Evolutionary conservation across 2,329 filamentous ascomycete species (phyloP).

Genomic region (Alternaria sp.): DNA sequence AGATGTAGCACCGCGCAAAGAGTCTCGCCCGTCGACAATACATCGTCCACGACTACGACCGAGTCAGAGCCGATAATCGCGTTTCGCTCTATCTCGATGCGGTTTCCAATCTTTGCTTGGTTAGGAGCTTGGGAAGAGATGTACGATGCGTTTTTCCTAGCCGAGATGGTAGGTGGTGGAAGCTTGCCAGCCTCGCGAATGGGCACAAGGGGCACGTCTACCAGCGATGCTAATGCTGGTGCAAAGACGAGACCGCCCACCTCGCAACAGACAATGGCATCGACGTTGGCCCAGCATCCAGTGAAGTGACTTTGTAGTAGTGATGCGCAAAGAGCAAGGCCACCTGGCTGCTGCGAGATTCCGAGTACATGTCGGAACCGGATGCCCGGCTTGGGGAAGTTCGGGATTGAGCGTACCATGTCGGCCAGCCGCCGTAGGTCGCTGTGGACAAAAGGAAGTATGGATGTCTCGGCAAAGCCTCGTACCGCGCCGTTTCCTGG

Average conservation of each 20-base stretch:
- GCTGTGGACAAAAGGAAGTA: slow-evolving; percentile 57
- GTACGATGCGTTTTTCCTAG: slow-evolving; percentile 57
- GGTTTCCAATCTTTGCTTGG: slow-evolving; percentile 32
- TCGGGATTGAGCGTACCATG: slow-evolving; percentile 58
- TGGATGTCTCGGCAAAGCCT: slow-evolving; percentile 50
- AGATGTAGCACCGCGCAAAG: slow-evolving; percentile 61
- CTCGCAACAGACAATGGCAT: slow-evolving; percentile 61
- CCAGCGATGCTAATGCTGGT: slow-evolving; percentile 54
- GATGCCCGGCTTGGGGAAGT: slow-evolving; percentile 61
- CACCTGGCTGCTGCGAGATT: slow-evolving; percentile 60
- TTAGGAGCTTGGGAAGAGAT: slow-evolving; percentile 56
- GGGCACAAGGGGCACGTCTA: slow-evolving; percentile 55
- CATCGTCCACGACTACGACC: slow-evolving; percentile 67
- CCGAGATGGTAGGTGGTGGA: slow-evolving; percentile 61
- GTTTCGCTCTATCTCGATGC: slow-evolving; percentile 59
- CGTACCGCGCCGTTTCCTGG: slow-evolving; percentile 49
- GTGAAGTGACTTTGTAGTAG: slow-evolving; percentile 57
- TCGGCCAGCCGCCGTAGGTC: slow-evolving; percentile 55
- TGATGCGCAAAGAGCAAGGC: slow-evolving; percentile 59
- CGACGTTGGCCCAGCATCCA: slow-evolving; percentile 56
- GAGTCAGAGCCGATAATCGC: slow-evolving; percentile 48
- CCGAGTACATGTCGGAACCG: slow-evolving; percentile 65
- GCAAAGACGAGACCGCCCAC: slow-evolving; percentile 64
- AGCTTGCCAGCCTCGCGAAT: slow-evolving; percentile 66
- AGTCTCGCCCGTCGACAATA: slow-evolving; percentile 63